Evolutionary conservation across 2,329 filamentous ascomycete genomes (phyloP), one percentile per base, ranked within the genome.

Genomic region (Plenodomus lindquistii): DNA sequence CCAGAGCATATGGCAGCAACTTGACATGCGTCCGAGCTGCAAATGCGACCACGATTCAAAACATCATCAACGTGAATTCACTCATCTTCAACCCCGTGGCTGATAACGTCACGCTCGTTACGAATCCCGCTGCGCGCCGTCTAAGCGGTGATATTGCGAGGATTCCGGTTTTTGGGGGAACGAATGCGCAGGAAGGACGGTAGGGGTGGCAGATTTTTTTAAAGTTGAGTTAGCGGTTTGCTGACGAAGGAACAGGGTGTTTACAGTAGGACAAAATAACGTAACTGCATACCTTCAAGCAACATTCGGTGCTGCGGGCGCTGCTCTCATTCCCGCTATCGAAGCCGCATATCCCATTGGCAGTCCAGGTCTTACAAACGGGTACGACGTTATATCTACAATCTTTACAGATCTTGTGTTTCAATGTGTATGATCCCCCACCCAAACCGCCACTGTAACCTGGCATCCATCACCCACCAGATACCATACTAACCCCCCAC

Each of bases 161-260:
- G 2, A 54, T 70, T 11, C 67, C 67, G 2, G 54, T 67, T 0
- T 15, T 70, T 6, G 48, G 46, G 6, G 67, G 67, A 2, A 55
- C 63, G 4, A 66, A 66, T 31, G 45, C 60, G 2, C 52, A 63
- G 15, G 67, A 70, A 47, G 65, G 62, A 18, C 59, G 57, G 54
- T 56, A 31, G 34, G 34, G 7, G 6, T n/a, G 34, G 24, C 16
- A 1, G 13, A 1, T 16, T 10, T 9, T 1, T 2, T 1, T 17
- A 2, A 19, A 5, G 2, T 29, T 2, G 16, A 5, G 2, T 29
- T 2, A 8, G 15, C 8, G 9, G n/a, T 4, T 21, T 13, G 11
- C 44, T 56, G 17, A 56, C 10, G 3, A 18, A 15, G 2, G 1
- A 29, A 15, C n/a, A 55, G 58, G 13, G 45, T 67, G 17, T 63